Conservation (phyloP, 345 rosid genomes). For the Salix purpurea region DNA sequence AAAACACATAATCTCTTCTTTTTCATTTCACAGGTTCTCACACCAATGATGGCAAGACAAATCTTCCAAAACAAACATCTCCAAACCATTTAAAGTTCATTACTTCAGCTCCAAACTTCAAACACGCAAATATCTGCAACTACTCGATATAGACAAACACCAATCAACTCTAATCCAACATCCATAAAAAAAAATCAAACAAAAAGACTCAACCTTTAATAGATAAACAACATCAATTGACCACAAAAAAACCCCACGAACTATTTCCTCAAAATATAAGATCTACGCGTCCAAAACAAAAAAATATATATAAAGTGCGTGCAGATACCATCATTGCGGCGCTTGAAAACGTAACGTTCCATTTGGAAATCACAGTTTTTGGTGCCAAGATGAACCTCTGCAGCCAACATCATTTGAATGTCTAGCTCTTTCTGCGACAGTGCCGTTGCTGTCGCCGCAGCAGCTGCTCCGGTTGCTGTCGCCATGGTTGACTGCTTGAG, state of each 20-base stretch:
- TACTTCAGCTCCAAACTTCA: too few species aligned
- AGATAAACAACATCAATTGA: neutral
- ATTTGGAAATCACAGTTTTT: conserved; percentile 87
- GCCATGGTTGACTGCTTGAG: neutral
- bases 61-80: neutral
- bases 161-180: neutral
- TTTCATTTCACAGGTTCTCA: neutral
- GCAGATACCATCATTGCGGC: conserved; percentile 72
- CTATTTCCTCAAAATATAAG: neutral
- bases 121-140: too few species aligned
- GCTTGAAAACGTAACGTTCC: conserved; percentile 93
- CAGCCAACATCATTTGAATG: conserved; percentile 84
- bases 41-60: neutral
- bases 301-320: neutral
- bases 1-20: neutral
- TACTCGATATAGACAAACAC: neutral
- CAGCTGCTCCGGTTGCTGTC: conserved; percentile 4
- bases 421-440: conserved; percentile 73
- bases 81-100: neutral
- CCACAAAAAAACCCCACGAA: neutral
- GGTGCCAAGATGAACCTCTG: conserved; percentile 91
- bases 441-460: conserved; percentile 7
- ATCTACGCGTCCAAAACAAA: neutral
- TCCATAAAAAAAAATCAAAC: neutral
- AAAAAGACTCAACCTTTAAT: neutral